Evolutionary conservation across 2,329 filamentous ascomycete species (phyloP).

Genomic region (Bipolaris oryzae): DNA sequence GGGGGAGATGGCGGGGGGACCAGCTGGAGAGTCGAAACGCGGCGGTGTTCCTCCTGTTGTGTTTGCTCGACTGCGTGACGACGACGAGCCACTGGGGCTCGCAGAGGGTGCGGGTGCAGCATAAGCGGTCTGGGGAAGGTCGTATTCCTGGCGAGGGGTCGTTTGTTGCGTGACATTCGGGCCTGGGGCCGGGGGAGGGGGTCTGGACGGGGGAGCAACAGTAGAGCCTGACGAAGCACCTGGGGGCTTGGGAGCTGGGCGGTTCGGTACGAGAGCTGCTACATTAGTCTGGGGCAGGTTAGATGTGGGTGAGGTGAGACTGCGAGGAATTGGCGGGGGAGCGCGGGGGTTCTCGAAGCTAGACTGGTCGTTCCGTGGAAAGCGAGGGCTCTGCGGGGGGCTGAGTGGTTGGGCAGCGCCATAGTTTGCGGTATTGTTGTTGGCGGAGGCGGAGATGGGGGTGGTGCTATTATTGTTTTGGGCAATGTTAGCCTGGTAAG

Average conservation of each 20-base stretch:
- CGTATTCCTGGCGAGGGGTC: conserved; percentile 45
- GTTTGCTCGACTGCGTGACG: conserved; percentile 51
- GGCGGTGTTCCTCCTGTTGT: conserved; percentile 49
- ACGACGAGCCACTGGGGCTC: conserved; percentile 44
- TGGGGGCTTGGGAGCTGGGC: conserved; percentile 88
- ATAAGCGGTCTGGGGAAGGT: conserved; percentile 52
- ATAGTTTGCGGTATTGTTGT: conserved; percentile 22
- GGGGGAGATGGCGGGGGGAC: conserved; percentile 44
- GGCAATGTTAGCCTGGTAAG: conserved; percentile 45
- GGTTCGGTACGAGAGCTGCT: conserved; percentile 70
- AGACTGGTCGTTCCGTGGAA: conserved; percentile 86
- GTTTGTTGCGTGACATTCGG: conserved; percentile 39
- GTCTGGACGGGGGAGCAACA: conserved; percentile 62
- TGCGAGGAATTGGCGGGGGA: conserved; percentile 80
- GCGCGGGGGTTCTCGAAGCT: conserved; percentile 98
- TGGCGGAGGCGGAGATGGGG: not conserved
- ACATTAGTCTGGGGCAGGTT: conserved; percentile 49
- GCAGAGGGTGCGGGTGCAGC: conserved; percentile 51
- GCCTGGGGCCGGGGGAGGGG: conserved; percentile 63
- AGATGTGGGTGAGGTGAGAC: conserved; percentile 49
- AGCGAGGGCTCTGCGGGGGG: conserved; percentile 82
- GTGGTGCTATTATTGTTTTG: conserved; percentile 30
- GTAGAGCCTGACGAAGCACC: conserved; percentile 51
- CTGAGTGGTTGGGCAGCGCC: conserved; percentile 63
- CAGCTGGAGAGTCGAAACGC: conserved; percentile 55